phyloP scores from a whole-genome alignment of 1,139 yeast genomes.

The Citeromyces hawaiiensis region DNA sequence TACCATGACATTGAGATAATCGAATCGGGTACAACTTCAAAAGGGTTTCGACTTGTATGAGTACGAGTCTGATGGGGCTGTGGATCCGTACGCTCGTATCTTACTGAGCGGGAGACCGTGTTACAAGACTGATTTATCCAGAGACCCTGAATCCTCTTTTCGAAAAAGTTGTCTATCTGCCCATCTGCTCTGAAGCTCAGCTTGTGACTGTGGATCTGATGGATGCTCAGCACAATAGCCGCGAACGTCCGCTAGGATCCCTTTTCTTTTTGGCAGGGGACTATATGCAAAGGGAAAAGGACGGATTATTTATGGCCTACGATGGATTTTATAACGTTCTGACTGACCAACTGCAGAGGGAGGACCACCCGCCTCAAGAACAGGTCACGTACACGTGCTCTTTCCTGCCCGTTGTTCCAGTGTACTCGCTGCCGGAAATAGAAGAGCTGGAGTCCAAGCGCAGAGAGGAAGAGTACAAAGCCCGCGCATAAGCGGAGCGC shows the following conservation, averaged over 20 bases:
- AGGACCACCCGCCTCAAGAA: constrained; percentile 30
- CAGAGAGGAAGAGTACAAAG: constrained; percentile 20
- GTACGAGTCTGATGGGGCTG: constrained; percentile 50
- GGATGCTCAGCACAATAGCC: constrained; percentile 53
- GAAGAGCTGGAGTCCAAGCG: constrained; percentile 22
- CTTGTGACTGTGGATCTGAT: constrained; percentile 40
- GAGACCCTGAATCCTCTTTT: constrained; percentile 42
- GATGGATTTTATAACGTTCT: constrained; percentile 30
- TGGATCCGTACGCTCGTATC: constrained; percentile 61
- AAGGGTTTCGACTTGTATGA: constrained; percentile 43
- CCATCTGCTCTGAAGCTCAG: constrained; percentile 50
- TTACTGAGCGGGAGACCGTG: constrained; percentile 41
- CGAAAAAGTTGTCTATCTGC: constrained; percentile 46
- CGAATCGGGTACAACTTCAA: constrained; percentile 45
- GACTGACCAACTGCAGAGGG: constrained; percentile 32
- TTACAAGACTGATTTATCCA: constrained; percentile 35
- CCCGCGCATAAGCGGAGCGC: constrained; percentile 18
- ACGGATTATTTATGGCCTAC: constrained; percentile 32
- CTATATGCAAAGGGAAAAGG: constrained; percentile 31
- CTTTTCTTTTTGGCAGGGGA: constrained; percentile 36
- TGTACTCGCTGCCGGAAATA: constrained; percentile 43
- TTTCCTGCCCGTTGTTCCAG: constrained; percentile 51
- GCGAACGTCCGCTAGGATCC: constrained; percentile 53
- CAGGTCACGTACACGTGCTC: constrained; percentile 41
- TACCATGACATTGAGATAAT: no score